These are phyloP conservation scores for Trichosporon ovoides DNA, from an alignment of 1,284 basidiomycete species.

Conservation along the genomic window DNA sequence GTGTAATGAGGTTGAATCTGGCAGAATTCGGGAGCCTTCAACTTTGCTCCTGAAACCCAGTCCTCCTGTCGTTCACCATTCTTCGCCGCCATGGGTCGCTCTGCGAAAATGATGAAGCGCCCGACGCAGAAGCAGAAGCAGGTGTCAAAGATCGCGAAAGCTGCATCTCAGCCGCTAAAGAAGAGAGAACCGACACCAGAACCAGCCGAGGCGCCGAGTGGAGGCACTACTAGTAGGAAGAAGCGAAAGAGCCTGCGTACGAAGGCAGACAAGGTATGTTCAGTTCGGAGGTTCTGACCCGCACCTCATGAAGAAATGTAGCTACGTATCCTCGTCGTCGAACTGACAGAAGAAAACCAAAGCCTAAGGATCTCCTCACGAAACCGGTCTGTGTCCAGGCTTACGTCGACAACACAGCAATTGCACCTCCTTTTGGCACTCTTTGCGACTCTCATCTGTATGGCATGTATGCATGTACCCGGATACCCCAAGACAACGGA, in stretches of 20 bases:
- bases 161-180: slow-evolving; percentile 22
- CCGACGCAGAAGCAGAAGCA: slow-evolving; percentile 37
- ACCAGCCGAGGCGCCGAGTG: not conserved
- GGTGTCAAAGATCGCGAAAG: slow-evolving; percentile 31
- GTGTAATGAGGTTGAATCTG: too few species aligned
- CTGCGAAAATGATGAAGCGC: slow-evolving; percentile 37
- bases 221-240: slow-evolving; percentile 8
- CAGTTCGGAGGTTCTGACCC: not conserved
- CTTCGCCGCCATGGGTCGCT: slow-evolving; percentile 32
- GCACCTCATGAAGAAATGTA: not conserved
- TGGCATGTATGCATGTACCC: too few species aligned
- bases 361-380: not conserved
- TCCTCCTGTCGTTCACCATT: not conserved
- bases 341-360: slow-evolving; percentile 1
- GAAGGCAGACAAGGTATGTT: slow-evolving; percentile 20
- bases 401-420: too few species aligned
- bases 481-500: too few species aligned
- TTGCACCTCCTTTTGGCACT: too few species aligned
- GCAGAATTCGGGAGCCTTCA: too few species aligned
- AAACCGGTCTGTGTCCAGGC: too few species aligned
- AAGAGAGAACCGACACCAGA: slow-evolving; percentile 14
- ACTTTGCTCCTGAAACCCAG: not conserved
- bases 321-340: not conserved
- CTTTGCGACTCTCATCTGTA: too few species aligned
- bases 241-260: slow-evolving; percentile 18